Base-by-base conservation (phyloP, 179 eudicot genomes). In the Nepenthes alata region DNA sequence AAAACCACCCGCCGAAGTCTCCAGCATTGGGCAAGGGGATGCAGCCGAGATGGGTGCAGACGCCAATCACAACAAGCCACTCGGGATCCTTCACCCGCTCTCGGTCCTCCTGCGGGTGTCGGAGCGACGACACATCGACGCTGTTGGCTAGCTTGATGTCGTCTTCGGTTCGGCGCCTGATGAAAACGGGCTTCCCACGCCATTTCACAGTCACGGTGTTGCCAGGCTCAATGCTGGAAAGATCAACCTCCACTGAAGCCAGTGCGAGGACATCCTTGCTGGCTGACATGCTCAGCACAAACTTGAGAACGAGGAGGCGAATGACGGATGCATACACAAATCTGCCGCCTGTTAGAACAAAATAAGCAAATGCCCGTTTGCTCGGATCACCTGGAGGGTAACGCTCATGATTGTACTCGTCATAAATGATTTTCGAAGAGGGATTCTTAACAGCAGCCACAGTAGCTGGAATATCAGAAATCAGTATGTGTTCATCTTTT, bases 101-200 rank as follows among this genome's bases (percentile, higher is more conserved):
- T 14, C 74, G 75, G 58, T 87, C 95, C 48, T 65, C 74, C 74
- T 87, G 88, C 45, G 95, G 95, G 70, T 87, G 88, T 2, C 91
- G 80, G 6, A 87, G 85, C 9, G 86, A 62, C 3, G 36, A 53
- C 51, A 87, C 6, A 35, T 85, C 86, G 47, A 87, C 82, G 54
- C 76, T 85, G 66, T 78, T 82, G 25, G 95, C 95, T 59, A 80
- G 69, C 69, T 78, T 68, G 59, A 87, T 70, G 70, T 87, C 95
- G 2, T 85, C 81, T 34, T 80, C 83, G 2, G 80, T 85, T 48
- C 90, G 68, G 55, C 79, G 91, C 77, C 84, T 80, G 67, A 84
- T 84, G 62, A 81, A 82, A 41, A 87, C 88, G 3, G 95, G 90
- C 83, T 85, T 87, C 44, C 88, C 90, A 69, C 95, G 82, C 95